Evolutionary conservation across 2,329 filamentous ascomycete genomes (phyloP), one percentile per base, ranked within the genome.

Genomic region (Thelonectria discophora): DNA sequence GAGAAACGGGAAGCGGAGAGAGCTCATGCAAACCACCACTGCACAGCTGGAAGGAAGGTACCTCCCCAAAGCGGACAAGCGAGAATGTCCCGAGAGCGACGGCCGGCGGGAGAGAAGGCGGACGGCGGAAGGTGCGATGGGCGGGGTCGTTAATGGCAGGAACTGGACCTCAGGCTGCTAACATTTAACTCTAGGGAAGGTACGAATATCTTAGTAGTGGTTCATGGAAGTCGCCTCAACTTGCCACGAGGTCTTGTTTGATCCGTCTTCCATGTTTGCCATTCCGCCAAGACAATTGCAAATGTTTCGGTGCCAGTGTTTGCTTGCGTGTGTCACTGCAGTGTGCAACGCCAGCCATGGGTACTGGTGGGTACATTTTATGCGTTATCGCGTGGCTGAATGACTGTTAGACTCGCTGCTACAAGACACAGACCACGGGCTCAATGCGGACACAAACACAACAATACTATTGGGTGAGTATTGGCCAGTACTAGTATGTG

Each of bases 91-190:
- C 20, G 47, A 53, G 47, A 43, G 57, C 52, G 52, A 30, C 27
- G 27, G 27, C 5, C 27, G 42, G 52, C 58, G 58, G 58, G 58
- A 52, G 46, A 40, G 49, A 58, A 53, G 50, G 52, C 58, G 47
- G 21, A 24, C 21, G 21, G 21, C 21, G 21, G 21, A 24, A 24
- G 21, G 21, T 24, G 21, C 21, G 6, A 24, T 24, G 21, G 53
- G 58, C 52, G 46, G 58, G 47, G 58, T 47, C 58, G 52, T 60
- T 46, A 52, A 55, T 37, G 49, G 17, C 20, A 54, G 40, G 51
- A 34, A 54, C 51, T 37, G 18, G 45, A 48, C n/a, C n/a, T n/a
- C n/a, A n/a, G n/a, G n/a, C n/a, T n/a, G n/a, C n/a, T n/a, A n/a
- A n/a, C n/a, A n/a, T n/a, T n/a, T n/a, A n/a, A n/a, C n/a, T n/a